Conservation (phyloP, 2,329 filamentous ascomycete species). For the Daldinia eschscholtzii region DNA sequence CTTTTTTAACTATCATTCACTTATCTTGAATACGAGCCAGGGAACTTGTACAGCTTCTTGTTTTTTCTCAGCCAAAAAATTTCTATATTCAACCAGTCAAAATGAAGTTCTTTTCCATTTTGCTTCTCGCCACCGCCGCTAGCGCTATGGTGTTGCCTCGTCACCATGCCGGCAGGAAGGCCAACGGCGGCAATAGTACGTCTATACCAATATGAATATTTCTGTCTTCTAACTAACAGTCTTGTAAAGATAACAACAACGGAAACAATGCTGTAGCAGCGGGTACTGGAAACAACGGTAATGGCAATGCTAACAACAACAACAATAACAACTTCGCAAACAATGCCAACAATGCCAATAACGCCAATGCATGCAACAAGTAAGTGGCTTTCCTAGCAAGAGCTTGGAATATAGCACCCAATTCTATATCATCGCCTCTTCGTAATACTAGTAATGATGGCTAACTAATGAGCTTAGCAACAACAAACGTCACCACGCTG, state of each 20-base stretch:
- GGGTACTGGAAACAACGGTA: conserved; percentile 18
- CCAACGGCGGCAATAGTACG: conserved; percentile 36
- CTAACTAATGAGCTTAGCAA: conserved; percentile 31
- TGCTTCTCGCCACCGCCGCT: conserved; percentile 46
- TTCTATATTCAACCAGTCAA: conserved; percentile 36
- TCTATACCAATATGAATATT: not conserved
- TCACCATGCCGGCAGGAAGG: conserved; percentile 45
- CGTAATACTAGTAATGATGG: not conserved
- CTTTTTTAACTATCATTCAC: conserved; percentile 35
- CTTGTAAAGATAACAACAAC: conserved; percentile 7
- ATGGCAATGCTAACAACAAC: conserved; percentile 6
- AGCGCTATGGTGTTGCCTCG: conserved; percentile 46
- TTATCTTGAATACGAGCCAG: conserved; percentile 32
- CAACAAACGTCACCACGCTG: conserved; percentile 44
- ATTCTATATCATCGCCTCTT: not conserved
- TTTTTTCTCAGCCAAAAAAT: conserved; percentile 16
- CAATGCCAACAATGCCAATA: conserved; percentile 4
- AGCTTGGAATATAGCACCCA: not conserved
- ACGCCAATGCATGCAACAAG: conserved; percentile 39
- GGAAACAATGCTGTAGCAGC: conserved; percentile 14
- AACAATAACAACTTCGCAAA: conserved; percentile 14
- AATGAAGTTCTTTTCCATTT: conserved; percentile 48
- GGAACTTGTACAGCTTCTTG: conserved; percentile 25
- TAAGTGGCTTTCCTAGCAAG: conserved; percentile 3
- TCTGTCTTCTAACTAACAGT: conserved; percentile 5